phyloP scores from a whole-genome alignment of 1,284 basidiomycete genomes.

The Moesziomyces sp. region DNA sequence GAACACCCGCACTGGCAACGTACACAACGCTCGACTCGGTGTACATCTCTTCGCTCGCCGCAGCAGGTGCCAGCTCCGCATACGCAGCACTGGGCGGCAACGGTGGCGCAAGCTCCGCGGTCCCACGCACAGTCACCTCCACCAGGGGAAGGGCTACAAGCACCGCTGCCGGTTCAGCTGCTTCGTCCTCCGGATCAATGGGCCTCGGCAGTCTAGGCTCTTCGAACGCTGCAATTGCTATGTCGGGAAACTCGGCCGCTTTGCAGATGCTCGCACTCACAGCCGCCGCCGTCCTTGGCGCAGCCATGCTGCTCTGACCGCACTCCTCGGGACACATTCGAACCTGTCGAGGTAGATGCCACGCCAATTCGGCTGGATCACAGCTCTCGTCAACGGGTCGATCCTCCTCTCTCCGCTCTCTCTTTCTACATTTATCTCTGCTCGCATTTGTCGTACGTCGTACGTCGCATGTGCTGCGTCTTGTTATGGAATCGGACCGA shows the following conservation, averaged over 20 bases:
- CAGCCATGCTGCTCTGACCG: constrained; percentile 15
- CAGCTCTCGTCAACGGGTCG: too few species aligned
- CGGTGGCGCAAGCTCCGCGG: not conserved
- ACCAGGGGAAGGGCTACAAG: not conserved
- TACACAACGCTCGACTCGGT: constrained; percentile 18
- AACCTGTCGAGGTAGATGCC: too few species aligned
- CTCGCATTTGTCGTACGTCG: too few species aligned
- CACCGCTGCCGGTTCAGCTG: too few species aligned
- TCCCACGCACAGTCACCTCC: constrained; percentile 8
- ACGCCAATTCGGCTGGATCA: too few species aligned
- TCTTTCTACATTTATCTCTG: too few species aligned
- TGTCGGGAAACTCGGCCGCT: not conserved
- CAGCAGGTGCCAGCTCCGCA: constrained; percentile 30
- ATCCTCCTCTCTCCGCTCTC: not conserved
- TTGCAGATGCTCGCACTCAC: not conserved
- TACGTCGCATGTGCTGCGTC: too few species aligned
- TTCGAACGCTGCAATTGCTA: not conserved
- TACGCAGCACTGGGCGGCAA: constrained; percentile 16
- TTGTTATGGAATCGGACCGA: constrained; percentile 7
- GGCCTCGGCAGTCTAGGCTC: not conserved
- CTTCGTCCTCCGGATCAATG: not conserved
- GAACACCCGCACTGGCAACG: constrained; percentile 34
- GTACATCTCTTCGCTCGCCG: constrained; percentile 27
- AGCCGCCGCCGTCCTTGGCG: constrained; percentile 10
- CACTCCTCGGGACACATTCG: too few species aligned